Conservation (phyloP, 352 stramenopile species). For the Pythium sukuiense region DNA sequence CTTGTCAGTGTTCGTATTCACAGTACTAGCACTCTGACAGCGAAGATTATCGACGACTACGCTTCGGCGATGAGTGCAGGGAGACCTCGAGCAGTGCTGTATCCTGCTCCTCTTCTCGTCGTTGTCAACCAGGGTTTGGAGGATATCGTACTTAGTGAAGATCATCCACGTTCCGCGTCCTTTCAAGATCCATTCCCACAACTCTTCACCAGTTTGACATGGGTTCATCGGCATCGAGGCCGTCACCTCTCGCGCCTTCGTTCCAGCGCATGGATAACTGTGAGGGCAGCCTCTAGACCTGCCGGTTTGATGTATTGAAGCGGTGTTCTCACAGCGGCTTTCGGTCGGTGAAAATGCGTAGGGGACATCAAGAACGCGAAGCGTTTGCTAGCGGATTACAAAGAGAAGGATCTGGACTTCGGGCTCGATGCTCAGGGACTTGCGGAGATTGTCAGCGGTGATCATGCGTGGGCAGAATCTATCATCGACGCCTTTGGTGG, state of each 20-base stretch:
- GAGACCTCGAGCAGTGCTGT: too few relatives aligned
- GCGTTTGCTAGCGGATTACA: constrained; percentile 58
- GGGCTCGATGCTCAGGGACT: constrained; percentile 53
- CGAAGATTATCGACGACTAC: too few relatives aligned
- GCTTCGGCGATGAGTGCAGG: too few relatives aligned
- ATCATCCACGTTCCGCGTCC: neutral
- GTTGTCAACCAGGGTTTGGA: too few relatives aligned
- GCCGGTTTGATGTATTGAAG: too few relatives aligned
- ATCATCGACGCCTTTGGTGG: constrained; percentile 62
- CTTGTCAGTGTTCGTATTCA: too few relatives aligned
- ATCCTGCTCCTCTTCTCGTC: too few relatives aligned
- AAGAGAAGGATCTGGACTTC: constrained; percentile 78
- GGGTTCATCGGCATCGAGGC: constrained; percentile 47
- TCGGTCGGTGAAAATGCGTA: constrained; percentile 12
- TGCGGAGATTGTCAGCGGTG: constrained; percentile 42
- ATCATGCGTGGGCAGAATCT: constrained; percentile 52
- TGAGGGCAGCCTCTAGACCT: too few relatives aligned
- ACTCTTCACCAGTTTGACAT: constrained; percentile 28
- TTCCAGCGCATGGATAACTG: constrained; percentile 62
- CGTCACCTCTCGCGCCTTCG: constrained; percentile 36
- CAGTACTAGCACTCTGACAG: too few relatives aligned
- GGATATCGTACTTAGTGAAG: constrained; percentile 3
- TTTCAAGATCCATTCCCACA: constrained; percentile 12
- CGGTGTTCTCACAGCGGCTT: neutral
- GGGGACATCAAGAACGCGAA: constrained; percentile 56